Percentiles rank a stretch among this genome's conserved stretches.
Evolutionary conservation across 176 grass and related monocot genomes (phyloP).

Genomic region (Oryza australiensis): DNA sequence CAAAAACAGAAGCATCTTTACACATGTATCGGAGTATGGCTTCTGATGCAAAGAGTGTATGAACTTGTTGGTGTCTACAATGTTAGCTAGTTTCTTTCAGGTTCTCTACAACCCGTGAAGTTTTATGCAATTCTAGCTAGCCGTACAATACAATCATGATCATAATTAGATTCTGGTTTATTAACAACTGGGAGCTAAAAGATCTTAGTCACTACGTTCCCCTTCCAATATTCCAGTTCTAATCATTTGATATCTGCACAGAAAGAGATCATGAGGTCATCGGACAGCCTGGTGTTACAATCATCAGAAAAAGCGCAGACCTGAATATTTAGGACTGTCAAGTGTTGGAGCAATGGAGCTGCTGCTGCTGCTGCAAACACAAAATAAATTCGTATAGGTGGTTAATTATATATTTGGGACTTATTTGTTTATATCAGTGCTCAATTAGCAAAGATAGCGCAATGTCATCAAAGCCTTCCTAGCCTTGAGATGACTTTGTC

Average conservation of each 20-base stretch:
- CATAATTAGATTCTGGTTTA: background rate
- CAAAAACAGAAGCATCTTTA: background rate
- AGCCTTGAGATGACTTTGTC: background rate
- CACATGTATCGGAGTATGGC: background rate
- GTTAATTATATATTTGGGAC: constrained; percentile 14
- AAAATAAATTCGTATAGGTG: background rate
- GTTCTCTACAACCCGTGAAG: background rate
- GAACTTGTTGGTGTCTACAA: background rate
- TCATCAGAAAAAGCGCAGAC: constrained; percentile 27
- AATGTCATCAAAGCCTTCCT: background rate
- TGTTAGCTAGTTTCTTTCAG: background rate
- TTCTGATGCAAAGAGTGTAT: background rate
- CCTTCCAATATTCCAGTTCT: background rate
- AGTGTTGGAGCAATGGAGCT: background rate
- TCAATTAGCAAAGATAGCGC: constrained; percentile 2
- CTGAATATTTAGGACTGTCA: background rate
- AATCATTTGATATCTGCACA: background rate
- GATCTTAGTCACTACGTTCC: background rate
- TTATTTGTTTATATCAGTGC: constrained; percentile 27
- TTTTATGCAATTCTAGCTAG: background rate
- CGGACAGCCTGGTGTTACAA: constrained; percentile 38
- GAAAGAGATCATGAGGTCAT: constrained; percentile 1
- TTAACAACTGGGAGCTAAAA: background rate
- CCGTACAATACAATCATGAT: background rate
- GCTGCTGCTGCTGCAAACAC: background rate